These are phyloP conservation scores for Citrullus mucosospermus DNA, from an alignment of 306 rosid genomes.

Conservation along the genomic window DNA sequence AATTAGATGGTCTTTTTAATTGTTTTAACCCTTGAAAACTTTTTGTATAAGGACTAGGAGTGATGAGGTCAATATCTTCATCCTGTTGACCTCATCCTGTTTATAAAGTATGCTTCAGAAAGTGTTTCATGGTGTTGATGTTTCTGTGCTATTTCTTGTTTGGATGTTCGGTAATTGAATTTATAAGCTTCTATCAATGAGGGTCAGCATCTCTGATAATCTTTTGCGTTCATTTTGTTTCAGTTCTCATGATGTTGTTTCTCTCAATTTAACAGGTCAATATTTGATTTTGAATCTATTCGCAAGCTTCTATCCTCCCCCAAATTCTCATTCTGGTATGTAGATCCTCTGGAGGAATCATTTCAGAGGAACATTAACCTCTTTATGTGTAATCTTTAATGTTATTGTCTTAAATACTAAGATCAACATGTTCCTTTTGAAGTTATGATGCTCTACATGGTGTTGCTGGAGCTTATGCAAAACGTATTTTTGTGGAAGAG, in stretches of 20 bases:
- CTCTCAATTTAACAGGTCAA: conserved; percentile 52
- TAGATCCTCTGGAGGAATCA: conserved; percentile 9
- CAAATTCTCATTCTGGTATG: conserved; percentile 86
- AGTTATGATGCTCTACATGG: conserved; percentile 89
- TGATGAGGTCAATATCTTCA: neutral
- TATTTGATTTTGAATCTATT: conserved; percentile 74
- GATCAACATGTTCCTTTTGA: conserved; percentile 1
- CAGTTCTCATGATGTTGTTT: neutral
- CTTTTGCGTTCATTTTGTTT: neutral
- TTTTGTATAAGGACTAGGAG: neutral
- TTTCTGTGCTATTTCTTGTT: neutral
- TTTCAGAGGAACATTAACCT: conserved; percentile 3
- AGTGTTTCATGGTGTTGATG: neutral
- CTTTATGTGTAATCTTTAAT: neutral
- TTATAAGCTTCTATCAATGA: neutral
- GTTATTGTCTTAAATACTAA: neutral
- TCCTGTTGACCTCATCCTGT: neutral
- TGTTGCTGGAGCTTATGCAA: conserved; percentile 96
- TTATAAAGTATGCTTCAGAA: neutral
- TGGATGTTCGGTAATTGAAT: neutral
- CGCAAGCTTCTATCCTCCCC: conserved; percentile 66
- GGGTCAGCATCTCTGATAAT: neutral
- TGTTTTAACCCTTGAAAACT: neutral
- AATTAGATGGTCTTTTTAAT: neutral
- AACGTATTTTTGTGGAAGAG: conserved; percentile 86